Base-by-base conservation (phyloP, 1,139 yeast genomes). In the Geotrichum siamense region DNA sequence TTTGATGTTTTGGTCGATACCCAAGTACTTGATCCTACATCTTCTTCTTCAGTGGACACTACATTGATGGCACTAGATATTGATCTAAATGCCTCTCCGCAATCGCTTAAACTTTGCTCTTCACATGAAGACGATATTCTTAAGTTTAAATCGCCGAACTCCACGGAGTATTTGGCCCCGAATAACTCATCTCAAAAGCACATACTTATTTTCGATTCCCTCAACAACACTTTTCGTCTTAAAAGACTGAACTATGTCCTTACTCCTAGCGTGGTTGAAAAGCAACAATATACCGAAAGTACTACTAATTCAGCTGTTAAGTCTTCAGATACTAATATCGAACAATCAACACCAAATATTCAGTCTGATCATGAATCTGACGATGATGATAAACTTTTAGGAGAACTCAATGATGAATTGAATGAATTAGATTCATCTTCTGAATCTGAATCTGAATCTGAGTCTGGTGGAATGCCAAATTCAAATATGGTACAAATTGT, bases 341-440 rank as follows among this genome's bases (percentile, higher is more conserved):
- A 9, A 9, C 31, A 9, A 8, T 5, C 6, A 33, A 25, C 37
- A n/a, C 32, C 32, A 8, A 10, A 10, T 23, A 10, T 6, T 6
- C 9, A 23, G 15, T 28, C 32, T 5, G 26, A 26, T 15, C 39
- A 41, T 16, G 36, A 33, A 15, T 42, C 38, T 20, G 39, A 33
- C 12, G 46, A 43, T 28, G 46, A 43, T 21, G 46, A 37, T 17
- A 39, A 38, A 27, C 39, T 43, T 13, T 20, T 43, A 12, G 46
- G 46, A 4, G 46, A 43, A 22, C 39, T 43, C 1, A 41, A 25
- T 10, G 38, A 43, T 16, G 46, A 43, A 19, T 31, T 43, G 13
- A 38, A 33, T 15, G 28, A 34, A 1, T 12, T 20, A 12, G 21
- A 19, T 15, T 12, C 41, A 2, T 15, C 26, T 13, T 29, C 32